phyloP scores from a whole-genome alignment of 2,329 filamentous ascomycete genomes.

The Pseudogymnoascus sp. region DNA sequence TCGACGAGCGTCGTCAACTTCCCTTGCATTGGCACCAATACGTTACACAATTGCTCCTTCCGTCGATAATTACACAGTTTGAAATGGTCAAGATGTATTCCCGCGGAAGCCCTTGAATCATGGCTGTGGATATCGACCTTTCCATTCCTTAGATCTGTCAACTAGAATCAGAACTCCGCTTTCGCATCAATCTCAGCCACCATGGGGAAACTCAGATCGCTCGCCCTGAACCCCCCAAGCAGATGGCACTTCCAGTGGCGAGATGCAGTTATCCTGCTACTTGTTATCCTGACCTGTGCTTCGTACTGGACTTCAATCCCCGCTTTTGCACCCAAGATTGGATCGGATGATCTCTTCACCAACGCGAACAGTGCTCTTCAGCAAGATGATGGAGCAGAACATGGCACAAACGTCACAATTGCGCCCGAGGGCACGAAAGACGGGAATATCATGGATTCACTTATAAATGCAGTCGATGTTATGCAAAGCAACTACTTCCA shows the following conservation, averaged over 20 bases:
- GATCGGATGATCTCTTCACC: background rate
- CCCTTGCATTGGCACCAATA: background rate
- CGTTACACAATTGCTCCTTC: background rate
- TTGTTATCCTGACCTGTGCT: background rate
- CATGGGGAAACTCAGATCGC: background rate
- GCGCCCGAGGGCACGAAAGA: constrained; percentile 10
- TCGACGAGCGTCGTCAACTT: background rate
- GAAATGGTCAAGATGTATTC: background rate
- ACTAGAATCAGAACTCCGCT: background rate
- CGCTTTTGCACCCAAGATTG: background rate
- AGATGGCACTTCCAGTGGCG: background rate
- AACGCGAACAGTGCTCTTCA: background rate
- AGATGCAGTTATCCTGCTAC: background rate
- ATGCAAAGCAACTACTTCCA: constrained; percentile 76
- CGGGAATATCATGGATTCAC: constrained; percentile 15
- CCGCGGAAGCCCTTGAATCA: background rate
- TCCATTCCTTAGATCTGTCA: background rate
- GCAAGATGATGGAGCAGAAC: background rate
- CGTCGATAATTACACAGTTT: background rate
- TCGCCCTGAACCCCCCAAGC: background rate
- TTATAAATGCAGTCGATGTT: constrained; percentile 55
- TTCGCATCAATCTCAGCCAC: background rate
- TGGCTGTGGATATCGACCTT: background rate
- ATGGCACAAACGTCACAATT: background rate
- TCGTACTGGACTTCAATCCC: constrained; percentile 1